These are phyloP conservation scores for Verbascum thapsus DNA, from an alignment of 257 asterid species.

Conservation along the genomic window DNA sequence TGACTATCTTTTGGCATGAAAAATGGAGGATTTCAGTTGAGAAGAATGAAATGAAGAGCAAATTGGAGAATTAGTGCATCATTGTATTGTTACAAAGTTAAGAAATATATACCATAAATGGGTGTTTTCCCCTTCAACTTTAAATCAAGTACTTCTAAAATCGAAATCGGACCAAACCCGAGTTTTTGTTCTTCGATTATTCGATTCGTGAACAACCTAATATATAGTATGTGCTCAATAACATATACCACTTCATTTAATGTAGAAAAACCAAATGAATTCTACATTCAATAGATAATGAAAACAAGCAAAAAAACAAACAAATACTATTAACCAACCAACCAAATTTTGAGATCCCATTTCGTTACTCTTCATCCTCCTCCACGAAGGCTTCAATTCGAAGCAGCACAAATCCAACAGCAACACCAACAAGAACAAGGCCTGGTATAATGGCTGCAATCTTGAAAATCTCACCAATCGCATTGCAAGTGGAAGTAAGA, in stretches of 20 bases:
- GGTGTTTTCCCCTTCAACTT: background rate
- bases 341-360: conserved; percentile 6
- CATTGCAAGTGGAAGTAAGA: conserved; percentile 62
- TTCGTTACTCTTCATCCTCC: conserved; percentile 83
- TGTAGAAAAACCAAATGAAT: conserved; percentile 39
- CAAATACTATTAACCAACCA: conserved; percentile 29
- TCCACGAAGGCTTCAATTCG: conserved; percentile 73
- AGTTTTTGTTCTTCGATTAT: too few relatives aligned
- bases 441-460: conserved; percentile 70
- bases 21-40: conserved; percentile 55
- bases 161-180: too few relatives aligned
- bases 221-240: too few relatives aligned
- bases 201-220: too few relatives aligned
- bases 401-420: conserved; percentile 86
- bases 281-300: conserved; percentile 37
- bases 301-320: conserved; percentile 36
- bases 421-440: conserved; percentile 77
- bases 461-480: conserved; percentile 66
- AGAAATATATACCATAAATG: background rate
- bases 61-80: conserved; percentile 6
- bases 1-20: conserved; percentile 69
- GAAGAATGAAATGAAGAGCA: conserved; percentile 24
- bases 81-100: background rate
- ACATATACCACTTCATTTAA: conserved; percentile 26
- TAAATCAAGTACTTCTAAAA: background rate